Evolutionary conservation across 2,329 filamentous ascomycete species (phyloP).

Genomic region (Phaeosphaeria sp.): DNA sequence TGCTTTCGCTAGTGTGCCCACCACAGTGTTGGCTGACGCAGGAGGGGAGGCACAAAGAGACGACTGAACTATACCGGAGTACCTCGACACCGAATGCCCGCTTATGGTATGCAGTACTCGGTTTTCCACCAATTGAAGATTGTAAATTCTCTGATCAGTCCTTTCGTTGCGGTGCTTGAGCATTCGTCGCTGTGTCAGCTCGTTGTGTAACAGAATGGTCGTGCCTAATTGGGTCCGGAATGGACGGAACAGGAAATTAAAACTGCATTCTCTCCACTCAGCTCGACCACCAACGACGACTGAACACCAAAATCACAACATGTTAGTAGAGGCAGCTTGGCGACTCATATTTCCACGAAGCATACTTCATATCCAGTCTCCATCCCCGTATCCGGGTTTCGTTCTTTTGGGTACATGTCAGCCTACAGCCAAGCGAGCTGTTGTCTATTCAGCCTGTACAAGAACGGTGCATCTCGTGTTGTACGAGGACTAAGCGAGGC

Average conservation of each 20-base stretch:
- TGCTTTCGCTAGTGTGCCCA: conserved; percentile 16
- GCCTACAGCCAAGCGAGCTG: conserved; percentile 15
- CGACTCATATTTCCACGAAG: background rate
- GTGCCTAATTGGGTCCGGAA: background rate
- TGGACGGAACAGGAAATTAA: background rate
- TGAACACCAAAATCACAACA: background rate
- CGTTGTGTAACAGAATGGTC: background rate
- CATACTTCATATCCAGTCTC: background rate
- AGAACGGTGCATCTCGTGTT: background rate
- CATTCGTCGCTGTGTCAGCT: background rate
- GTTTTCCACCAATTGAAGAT: background rate
- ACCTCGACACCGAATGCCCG: background rate
- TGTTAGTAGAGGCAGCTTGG: background rate
- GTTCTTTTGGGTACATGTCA: conserved; percentile 8
- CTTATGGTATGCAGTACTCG: background rate
- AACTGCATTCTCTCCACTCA: background rate
- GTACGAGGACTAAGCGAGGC: conserved; percentile 6
- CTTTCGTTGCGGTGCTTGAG: background rate
- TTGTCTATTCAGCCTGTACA: conserved; percentile 17
- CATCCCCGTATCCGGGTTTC: conserved; percentile 10
- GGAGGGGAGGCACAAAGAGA: background rate
- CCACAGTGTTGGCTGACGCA: background rate
- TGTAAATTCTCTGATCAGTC: background rate
- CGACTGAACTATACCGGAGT: background rate
- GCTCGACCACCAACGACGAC: background rate